phyloP scores from a whole-genome alignment of 2,329 filamentous ascomycete species.

The Sporothrix phasma region DNA sequence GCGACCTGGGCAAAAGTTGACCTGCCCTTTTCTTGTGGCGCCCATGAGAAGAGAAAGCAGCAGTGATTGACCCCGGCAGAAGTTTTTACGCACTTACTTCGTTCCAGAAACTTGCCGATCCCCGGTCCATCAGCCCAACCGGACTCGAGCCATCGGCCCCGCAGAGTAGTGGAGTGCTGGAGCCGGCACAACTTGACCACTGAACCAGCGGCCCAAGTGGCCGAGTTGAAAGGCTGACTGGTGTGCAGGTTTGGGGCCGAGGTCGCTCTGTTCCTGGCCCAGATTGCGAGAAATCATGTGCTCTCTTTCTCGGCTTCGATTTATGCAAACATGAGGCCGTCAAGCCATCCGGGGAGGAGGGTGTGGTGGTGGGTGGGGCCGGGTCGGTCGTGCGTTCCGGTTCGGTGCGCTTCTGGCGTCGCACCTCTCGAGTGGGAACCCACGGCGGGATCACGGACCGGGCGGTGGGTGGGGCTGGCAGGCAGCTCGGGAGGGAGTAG shows the following conservation, averaged over 20 bases:
- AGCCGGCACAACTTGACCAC: not conserved
- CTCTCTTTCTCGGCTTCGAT: not conserved
- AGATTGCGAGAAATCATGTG: not conserved
- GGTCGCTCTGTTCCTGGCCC: not conserved
- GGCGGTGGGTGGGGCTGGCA: not conserved
- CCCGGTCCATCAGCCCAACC: too few species aligned
- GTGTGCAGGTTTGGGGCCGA: not conserved
- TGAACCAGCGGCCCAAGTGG: not conserved
- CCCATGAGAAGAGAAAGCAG: constrained; percentile 1
- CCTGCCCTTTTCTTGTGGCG: not conserved
- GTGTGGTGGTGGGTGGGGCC: not conserved
- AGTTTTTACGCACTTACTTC: not conserved
- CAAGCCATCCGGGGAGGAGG: not conserved
- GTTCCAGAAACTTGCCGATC: not conserved
- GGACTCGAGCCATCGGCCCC: not conserved
- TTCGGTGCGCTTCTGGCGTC: not conserved
- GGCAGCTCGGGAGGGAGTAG: not conserved
- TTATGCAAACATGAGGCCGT: not conserved
- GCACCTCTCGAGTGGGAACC: not conserved
- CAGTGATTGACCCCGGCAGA: not conserved
- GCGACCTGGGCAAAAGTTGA: not conserved
- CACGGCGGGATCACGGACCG: not conserved
- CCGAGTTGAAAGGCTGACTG: not conserved
- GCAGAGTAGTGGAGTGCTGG: too few species aligned
- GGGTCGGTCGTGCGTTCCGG: not conserved